Evolutionary conservation across 106 monocot species (phyloP), one percentile per base, ranked within the genome.

Genomic region (Chionographis japonica): DNA sequence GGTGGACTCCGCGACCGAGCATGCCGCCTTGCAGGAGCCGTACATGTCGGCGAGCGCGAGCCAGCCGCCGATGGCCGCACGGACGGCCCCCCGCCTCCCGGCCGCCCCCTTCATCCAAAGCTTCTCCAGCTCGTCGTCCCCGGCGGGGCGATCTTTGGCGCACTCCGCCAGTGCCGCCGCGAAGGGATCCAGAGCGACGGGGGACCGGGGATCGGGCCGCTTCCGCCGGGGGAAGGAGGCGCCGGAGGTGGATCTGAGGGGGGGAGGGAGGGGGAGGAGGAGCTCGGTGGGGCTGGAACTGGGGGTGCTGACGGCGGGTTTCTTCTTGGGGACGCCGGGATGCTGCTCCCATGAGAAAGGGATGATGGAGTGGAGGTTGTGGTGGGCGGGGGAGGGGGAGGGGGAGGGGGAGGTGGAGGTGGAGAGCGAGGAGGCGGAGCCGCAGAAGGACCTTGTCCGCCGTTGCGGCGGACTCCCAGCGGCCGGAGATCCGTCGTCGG

Each of bases 321-420:
- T 40, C 37, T 2, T 59, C 40, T 80, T 80, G 36, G 80, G 75
- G 52, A 80, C 65, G 20, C 80, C 80, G 11, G 78, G 78, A 12
- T 35, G 71, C 50, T 72, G 78, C 58, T 78, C 78, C 78, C 78
- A 78, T 16, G 78, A 78, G 72, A 80, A 80, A 42, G 80, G 80
- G 40, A 80, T 66, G 41, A 63, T 50, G 39, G 68, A 70, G 60
- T 65, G 19, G 56, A 74, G 17, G 46, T 27, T 42, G 16, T 18
- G 43, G 40, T 58, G 52, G 7, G 75, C 39, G 11, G 52, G 37
- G 60, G 59, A 12, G 4, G 20, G 52, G 39, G 49, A 27, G 61
- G 56, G 18, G 3, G 69, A 14, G 10, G 69, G 54, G 11, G 61
- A 46, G 17, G 41, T n/a, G 13, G 68, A 16, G 3, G 39, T 39